A percentile compares a stretch with the other conserved stretches of the same genome.
phyloP scores from a whole-genome alignment of 164 flowering plant genomes.

The Euptelea pleiosperma region DNA sequence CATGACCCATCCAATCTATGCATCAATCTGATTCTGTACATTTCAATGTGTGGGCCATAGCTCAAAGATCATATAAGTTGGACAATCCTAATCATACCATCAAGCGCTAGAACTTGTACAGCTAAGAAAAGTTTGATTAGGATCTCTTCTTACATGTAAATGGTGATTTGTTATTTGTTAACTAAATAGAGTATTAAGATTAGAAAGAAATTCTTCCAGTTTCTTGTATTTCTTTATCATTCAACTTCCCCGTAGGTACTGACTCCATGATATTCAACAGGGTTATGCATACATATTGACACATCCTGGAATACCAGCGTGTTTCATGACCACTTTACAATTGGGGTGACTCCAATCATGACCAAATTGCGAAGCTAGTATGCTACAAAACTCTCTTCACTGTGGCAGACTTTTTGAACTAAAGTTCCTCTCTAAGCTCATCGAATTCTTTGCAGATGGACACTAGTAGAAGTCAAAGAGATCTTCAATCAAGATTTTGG shows the following conservation, averaged over 20 bases:
- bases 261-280: slow-evolving; percentile 28
- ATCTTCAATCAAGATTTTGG: slow-evolving; percentile 61
- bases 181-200: too few species aligned
- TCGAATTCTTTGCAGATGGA: slow-evolving; percentile 48
- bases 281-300: slow-evolving; percentile 92
- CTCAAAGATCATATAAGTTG: too few species aligned
- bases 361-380: slow-evolving; percentile 93
- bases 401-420: neutral
- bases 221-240: neutral
- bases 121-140: too few species aligned
- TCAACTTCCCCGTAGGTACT: neutral
- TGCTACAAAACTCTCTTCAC: neutral
- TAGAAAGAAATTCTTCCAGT: too few species aligned
- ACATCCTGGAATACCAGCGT: slow-evolving; percentile 88
- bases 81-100: too few species aligned
- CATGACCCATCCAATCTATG: too few species aligned
- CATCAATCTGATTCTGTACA: too few species aligned
- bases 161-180: too few species aligned
- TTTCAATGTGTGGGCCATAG: too few species aligned
- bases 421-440: neutral
- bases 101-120: too few species aligned
- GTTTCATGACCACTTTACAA: slow-evolving; percentile 88
- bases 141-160: too few species aligned
- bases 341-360: slow-evolving; percentile 64
- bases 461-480: slow-evolving; percentile 55